Evolutionary conservation across 2,329 filamentous ascomycete genomes (phyloP), one percentile per base, ranked within the genome.

Genomic region (Corinectria fuckeliana): DNA sequence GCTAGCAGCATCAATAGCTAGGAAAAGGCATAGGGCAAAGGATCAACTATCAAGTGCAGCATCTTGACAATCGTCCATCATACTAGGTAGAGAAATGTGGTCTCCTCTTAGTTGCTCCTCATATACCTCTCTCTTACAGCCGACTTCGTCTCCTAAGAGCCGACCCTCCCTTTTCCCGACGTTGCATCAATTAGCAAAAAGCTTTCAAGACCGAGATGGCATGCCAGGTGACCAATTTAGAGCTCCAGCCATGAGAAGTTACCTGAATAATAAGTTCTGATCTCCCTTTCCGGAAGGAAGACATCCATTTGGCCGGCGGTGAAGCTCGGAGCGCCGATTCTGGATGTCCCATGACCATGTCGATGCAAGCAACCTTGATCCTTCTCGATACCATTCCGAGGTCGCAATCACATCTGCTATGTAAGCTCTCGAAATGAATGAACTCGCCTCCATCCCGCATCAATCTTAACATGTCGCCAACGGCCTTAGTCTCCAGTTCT

Each of bases 101-200:
- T 59, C 54, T 34, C 38, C 13, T 30, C 45, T 50, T 58, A 58
- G 42, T 28, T 39, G 50, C 30, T n/a, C 7, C 38, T 44, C 26
- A 23, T 54, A 58, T 58, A 44, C 45, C 44, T 34, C 34, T 28
- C 50, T 41, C 28, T 14, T 34, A 16, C 26, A 28, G 11, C 8
- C n/a, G 49, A 28, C 39, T 39, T 34, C 45, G 14, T 42, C 42
- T 36, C 20, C 32, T 36, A 6, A n/a, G n/a, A 34, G 45, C 38
- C 32, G 16, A 26, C 36, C 21, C 26, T 36, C 26, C 44, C 23
- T 3, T 13, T 28, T n/a, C 25, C 26, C 16, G 42, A 34, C 18
- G 38, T 47, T 45, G 11, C 41, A 55, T 59, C 41, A 28, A 38
- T 34, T 39, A 45, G 36, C 23, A 25, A 58, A 39, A 38, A 36